Evolutionary conservation across 129 eudicot genomes (phyloP), one percentile per base, ranked within the genome.

Genomic region (Artemisia annua): DNA sequence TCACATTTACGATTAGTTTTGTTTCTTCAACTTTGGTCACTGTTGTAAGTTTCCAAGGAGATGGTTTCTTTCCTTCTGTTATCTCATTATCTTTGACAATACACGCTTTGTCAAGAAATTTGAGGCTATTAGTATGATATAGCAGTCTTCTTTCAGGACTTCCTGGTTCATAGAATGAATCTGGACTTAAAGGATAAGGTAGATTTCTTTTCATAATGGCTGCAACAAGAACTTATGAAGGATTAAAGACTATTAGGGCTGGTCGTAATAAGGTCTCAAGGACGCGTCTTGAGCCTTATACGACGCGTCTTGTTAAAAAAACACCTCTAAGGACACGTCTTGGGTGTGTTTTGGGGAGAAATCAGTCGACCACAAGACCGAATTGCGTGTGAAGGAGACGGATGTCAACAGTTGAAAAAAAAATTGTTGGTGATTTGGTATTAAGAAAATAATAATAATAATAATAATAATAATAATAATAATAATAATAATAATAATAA

Each of bases 91-190:
- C 73, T 60, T 63, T 80, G 59, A 82, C 15, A 13, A 82, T 79
- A 48, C 83, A 76, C 2, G 87, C 87, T 53, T 82, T 85, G 60
- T 88, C 91, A 16, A 85, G 81, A 63, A 81, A 88, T 68, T 84
- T 85, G 48, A 89, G 88, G 19, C 58, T 80, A 13, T 75, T 30
- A 13, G 92, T 84, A 80, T 89, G 96, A 8, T 68, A 2, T 55
- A 22, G 22, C 22, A 68, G 72, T 35, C 83, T 81, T 17, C 74
- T 79, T 58, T 74, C 76, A 7, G 80, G 43, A 59, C 43, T 74
- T 18, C 35, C 79, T 1, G 82, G 67, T 81, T 89, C 90, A 55
- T 89, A 82, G 54, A 84, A 57, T 9, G 49, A 56, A 30, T 75
- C 67, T 17, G 83, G 58, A 57, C 35, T 67, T 0, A 83, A 55